These are phyloP conservation scores for Gynostemma pentaphyllum DNA, from an alignment of 306 rosid genomes.

Conservation along the genomic window DNA sequence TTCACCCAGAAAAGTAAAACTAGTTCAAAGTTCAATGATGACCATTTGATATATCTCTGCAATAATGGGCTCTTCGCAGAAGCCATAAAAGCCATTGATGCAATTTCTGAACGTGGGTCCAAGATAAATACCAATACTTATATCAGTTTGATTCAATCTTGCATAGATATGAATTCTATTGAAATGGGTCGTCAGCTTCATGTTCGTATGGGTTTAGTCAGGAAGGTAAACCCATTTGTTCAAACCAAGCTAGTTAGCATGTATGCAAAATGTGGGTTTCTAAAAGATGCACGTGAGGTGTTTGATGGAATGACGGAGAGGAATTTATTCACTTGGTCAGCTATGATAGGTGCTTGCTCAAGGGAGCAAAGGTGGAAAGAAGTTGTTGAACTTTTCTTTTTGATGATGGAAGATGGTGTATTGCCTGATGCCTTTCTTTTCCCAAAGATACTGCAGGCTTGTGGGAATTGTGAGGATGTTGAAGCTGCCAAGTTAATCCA, in stretches of 20 bases:
- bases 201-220: conserved; percentile 40
- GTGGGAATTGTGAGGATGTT: conserved; percentile 46
- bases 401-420: conserved; percentile 51
- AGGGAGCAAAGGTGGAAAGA: conserved; percentile 59
- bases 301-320: conserved; percentile 69
- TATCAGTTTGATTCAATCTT: conserved; percentile 53
- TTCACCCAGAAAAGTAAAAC: conserved; percentile 19
- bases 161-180: conserved; percentile 53
- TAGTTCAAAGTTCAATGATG: conserved; percentile 19
- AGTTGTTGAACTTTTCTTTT: conserved; percentile 46
- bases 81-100: conserved; percentile 46
- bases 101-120: conserved; percentile 47
- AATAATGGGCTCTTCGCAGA: conserved; percentile 43
- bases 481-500: conserved; percentile 49
- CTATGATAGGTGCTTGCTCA: conserved; percentile 75
- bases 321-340: conserved; percentile 92
- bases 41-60: conserved; percentile 45
- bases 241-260: conserved; percentile 77
- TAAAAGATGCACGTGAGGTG: conserved; percentile 68
- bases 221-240: conserved; percentile 45
- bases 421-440: conserved; percentile 65
- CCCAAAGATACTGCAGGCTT: conserved; percentile 69
- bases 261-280: conserved; percentile 71
- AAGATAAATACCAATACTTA: conserved; percentile 43
- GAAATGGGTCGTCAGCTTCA: conserved; percentile 70